Evolutionary conservation across 2,329 filamentous ascomycete species (phyloP).

Genomic region (Colletotrichum acutatum): DNA sequence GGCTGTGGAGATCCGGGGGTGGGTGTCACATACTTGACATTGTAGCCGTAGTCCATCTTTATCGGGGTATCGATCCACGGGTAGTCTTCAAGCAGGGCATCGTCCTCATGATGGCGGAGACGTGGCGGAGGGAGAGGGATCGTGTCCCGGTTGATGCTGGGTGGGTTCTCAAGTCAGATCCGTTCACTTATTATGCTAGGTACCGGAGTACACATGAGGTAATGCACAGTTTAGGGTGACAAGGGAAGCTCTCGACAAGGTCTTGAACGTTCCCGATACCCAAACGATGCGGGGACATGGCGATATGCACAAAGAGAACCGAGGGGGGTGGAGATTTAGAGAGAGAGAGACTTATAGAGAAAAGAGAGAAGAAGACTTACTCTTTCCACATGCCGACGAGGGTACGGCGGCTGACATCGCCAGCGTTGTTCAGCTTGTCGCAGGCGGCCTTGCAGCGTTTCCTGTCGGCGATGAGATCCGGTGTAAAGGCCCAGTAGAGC

Average conservation of each 20-base stretch:
- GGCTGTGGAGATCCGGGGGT: not conserved
- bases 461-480: conserved; percentile 72
- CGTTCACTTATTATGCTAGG: not conserved
- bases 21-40: conserved; percentile 62
- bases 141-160: conserved; percentile 71
- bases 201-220: not conserved
- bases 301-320: not conserved
- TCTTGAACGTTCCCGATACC: not conserved
- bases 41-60: conserved; percentile 81
- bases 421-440: conserved; percentile 71
- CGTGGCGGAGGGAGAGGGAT: conserved; percentile 71
- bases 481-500: conserved; percentile 79
- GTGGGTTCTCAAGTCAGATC: conserved; percentile 6
- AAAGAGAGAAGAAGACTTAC: conserved; percentile 58
- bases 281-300: not conserved
- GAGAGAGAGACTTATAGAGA: not conserved
- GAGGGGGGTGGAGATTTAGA: not conserved
- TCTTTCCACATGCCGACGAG: conserved; percentile 76
- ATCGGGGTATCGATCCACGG: conserved; percentile 79
- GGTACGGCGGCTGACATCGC: conserved; percentile 68
- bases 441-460: conserved; percentile 71
- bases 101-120: conserved; percentile 70
- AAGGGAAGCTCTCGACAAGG: not conserved
- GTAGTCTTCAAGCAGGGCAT: conserved; percentile 69
- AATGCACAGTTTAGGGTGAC: not conserved